Conservation (phyloP, 2,329 filamentous ascomycete genomes). For the Coniochaeta hoffmannii region DNA sequence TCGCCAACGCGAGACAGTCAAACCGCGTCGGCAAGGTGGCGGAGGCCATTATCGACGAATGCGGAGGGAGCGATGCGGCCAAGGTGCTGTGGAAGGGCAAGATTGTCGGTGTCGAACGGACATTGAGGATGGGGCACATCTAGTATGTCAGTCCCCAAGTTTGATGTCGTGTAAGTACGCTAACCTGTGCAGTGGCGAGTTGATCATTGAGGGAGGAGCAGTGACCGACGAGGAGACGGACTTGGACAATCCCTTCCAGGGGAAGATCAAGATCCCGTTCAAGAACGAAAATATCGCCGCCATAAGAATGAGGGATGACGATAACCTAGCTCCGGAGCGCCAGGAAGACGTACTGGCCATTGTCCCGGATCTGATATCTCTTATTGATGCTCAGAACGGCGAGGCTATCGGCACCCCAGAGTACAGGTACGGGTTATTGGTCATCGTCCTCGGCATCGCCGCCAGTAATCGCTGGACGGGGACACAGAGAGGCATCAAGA, state of each 20-base stretch:
- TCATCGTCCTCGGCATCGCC: slow-evolving; percentile 39
- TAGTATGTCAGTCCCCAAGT: too few relatives aligned
- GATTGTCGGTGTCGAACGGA: slow-evolving; percentile 52
- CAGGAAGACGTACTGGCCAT: slow-evolving; percentile 39
- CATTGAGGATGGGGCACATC: slow-evolving; percentile 47
- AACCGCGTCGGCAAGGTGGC: slow-evolving; percentile 47
- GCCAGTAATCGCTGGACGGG: slow-evolving; percentile 37
- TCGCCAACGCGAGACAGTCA: slow-evolving; percentile 39
- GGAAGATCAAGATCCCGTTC: slow-evolving; percentile 57
- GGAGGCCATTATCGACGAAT: slow-evolving; percentile 50
- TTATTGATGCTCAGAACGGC: slow-evolving; percentile 49
- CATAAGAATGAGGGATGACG: slow-evolving; percentile 21
- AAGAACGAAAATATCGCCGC: slow-evolving; percentile 68
- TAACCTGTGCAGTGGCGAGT: too few relatives aligned
- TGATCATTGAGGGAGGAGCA: slow-evolving; percentile 44
- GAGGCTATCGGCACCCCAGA: slow-evolving; percentile 50
- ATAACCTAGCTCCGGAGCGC: slow-evolving; percentile 25
- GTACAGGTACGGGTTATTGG: slow-evolving; percentile 45
- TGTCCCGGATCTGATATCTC: slow-evolving; percentile 48
- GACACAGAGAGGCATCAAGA: slow-evolving; percentile 35
- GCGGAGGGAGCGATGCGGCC: slow-evolving; percentile 43
- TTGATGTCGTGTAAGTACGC: too few relatives aligned
- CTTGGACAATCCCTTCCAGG: slow-evolving; percentile 23
- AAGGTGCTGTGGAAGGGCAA: slow-evolving; percentile 57
- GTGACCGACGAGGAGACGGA: slow-evolving; percentile 13